Percentiles rank a stretch among this genome's conserved stretches.
phyloP scores from a whole-genome alignment of 345 rosid genomes.

The Kandelia obovata region DNA sequence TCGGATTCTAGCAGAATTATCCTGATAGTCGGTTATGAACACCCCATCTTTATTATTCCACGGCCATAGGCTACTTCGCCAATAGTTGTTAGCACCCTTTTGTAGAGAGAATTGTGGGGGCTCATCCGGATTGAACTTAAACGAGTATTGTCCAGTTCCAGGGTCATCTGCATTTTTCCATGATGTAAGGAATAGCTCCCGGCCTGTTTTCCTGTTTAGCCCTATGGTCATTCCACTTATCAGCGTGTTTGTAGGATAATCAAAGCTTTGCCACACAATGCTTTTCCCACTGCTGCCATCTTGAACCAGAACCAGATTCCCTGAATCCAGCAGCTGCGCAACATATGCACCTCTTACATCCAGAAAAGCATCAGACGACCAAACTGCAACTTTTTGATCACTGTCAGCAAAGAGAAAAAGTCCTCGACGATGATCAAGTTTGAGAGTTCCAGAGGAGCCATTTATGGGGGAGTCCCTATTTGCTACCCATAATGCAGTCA shows the following conservation, averaged over 20 bases:
- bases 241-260: slow-evolving; percentile 23
- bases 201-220: slow-evolving; percentile 16
- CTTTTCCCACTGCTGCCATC: neutral
- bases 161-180: slow-evolving; percentile 31
- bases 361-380: no score
- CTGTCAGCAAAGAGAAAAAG: neutral
- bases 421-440: no score
- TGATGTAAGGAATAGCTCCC: slow-evolving; percentile 13
- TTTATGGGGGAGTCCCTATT: no score
- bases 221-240: slow-evolving; percentile 22
- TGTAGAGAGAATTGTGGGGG: neutral
- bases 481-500: no score
- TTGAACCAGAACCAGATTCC: slow-evolving; percentile 10
- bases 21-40: no score
- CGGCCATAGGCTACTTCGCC: slow-evolving; percentile 19
- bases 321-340: slow-evolving; percentile 19
- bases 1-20: neutral
- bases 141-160: slow-evolving; percentile 1
- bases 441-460: no score
- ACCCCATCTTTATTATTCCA: neutral
- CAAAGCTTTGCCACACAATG: slow-evolving; percentile 36
- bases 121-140: neutral
- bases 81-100: neutral
- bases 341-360: neutral
- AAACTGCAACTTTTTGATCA: no score